These are phyloP conservation scores for Gloeopeniophorella convolvens DNA, from an alignment of 768 basidiomycete species.

Conservation along the genomic window DNA sequence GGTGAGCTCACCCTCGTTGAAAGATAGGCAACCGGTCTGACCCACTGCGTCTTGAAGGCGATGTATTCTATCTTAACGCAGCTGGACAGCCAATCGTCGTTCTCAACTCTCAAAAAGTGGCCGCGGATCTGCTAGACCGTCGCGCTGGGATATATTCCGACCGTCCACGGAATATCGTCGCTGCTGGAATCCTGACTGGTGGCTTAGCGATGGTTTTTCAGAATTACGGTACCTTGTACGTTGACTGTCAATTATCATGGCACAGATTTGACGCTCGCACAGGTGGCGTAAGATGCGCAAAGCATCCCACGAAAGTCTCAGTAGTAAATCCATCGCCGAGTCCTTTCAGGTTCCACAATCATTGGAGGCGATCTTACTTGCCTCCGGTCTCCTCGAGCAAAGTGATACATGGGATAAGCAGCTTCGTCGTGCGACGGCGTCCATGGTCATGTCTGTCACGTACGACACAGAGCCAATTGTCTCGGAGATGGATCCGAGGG, in stretches of 20 bases:
- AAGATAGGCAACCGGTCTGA: too few species aligned
- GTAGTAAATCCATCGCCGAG: neutral
- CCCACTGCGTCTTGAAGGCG: too few species aligned
- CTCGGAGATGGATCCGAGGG: slow-evolving; percentile 6
- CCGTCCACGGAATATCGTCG: slow-evolving; percentile 17
- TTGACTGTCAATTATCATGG: neutral
- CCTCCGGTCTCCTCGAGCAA: slow-evolving; percentile 7
- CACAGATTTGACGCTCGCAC: neutral
- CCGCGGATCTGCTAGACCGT: slow-evolving; percentile 23
- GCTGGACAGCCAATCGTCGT: slow-evolving; percentile 22
- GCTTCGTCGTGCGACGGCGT: slow-evolving; percentile 16
- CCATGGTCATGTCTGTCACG: slow-evolving; percentile 13
- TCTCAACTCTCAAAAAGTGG: slow-evolving; percentile 23
- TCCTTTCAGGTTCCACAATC: slow-evolving; percentile 7
- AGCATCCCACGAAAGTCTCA: slow-evolving; percentile 15
- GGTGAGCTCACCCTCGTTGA: too few species aligned
- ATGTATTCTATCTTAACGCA: slow-evolving; percentile 18
- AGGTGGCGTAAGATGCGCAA: slow-evolving; percentile 20
- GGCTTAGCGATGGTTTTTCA: slow-evolving; percentile 15
- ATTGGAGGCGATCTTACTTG: slow-evolving; percentile 13
- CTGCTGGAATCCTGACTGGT: slow-evolving; percentile 14
- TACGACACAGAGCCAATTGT: slow-evolving; percentile 14
- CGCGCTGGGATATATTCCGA: slow-evolving; percentile 17
- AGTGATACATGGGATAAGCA: slow-evolving; percentile 11
- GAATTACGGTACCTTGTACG: slow-evolving; percentile 14